Base-by-base conservation (phyloP, 495 filamentous ascomycete genomes). In the Jackrogersella minutella region DNA sequence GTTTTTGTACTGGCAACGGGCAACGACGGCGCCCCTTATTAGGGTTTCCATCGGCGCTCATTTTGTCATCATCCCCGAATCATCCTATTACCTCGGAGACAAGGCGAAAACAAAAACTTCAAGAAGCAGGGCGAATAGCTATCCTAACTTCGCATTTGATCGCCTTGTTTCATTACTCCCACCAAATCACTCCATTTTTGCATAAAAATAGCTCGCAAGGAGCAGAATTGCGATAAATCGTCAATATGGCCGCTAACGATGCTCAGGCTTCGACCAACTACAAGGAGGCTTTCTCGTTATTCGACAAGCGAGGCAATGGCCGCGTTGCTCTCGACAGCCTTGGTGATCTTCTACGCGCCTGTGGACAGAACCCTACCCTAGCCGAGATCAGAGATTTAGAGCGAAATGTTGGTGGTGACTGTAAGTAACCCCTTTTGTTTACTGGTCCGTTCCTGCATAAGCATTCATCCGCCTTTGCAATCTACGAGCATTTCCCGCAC, bases 261-360 rank as follows among this genome's bases (percentile, higher is more conserved):
- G 67, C 70, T 52, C 87, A 97, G 93, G 92, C 94, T 81, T 93
- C 91, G 55, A 98, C 95, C 77, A 98, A 99, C 88, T 99, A 98
- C 91, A 97, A 97, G 85, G 95, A 99, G 89, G 95, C 95, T 64
- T 99, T 99, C 84, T 92, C 93, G 50, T 92, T 99, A 74, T 99
- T 97, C 85, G 95, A 99, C 83, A 97, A 97, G 86, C 93, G 95
- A 72, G 95, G 96, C 72, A 94, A 90, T 74, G 92, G 92, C 66
- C 93, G 91, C 62, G 95, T 98, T 69, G 76, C 90, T 8, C 84
- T 92, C 76, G 90, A 93, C 58, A 90, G 88, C 54, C 87, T 99
- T 14, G 95, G 95, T 28, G 96, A 99, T 74, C 86, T 99, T 31
- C 87, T 99, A 34, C 90, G 96, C 71, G 95, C 95, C 7, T 99